These are phyloP conservation scores for Ilyonectria robusta DNA, from an alignment of 2,329 filamentous ascomycete genomes.

Conservation along the genomic window DNA sequence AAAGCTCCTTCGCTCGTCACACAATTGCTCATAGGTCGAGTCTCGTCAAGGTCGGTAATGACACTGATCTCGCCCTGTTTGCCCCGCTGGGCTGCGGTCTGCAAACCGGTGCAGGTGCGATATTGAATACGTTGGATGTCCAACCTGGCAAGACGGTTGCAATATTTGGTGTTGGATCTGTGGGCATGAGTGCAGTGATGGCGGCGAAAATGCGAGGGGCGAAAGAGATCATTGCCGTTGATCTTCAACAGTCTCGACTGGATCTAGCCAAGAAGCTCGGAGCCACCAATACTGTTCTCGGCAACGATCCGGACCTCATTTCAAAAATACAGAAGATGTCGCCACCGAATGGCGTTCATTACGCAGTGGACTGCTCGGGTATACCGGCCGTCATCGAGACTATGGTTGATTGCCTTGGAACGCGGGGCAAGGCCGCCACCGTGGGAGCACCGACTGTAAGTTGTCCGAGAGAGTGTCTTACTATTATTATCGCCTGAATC, in stretches of 20 bases:
- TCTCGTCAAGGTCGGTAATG: conserved; percentile 46
- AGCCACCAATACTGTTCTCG: conserved; percentile 12
- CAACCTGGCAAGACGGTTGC: conserved; percentile 46
- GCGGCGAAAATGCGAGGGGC: conserved; percentile 22
- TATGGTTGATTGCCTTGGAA: conserved; percentile 62
- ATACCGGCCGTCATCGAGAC: conserved; percentile 57
- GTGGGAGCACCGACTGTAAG: conserved; percentile 26
- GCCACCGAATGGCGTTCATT: conserved; percentile 46
- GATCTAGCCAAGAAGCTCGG: conserved; percentile 24
- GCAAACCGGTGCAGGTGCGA: conserved; percentile 53
- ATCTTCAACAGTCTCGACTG: conserved; percentile 22
- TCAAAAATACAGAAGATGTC: conserved; percentile 41
- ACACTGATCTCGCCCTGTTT: conserved; percentile 49
- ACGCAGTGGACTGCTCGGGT: conserved; percentile 51
- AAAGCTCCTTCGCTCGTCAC: conserved; percentile 51
- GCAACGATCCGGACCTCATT: conserved; percentile 12
- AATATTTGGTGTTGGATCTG: conserved; percentile 42
- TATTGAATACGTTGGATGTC: conserved; percentile 50
- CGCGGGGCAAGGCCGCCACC: conserved; percentile 21
- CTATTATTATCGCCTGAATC: background rate
- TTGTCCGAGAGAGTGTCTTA: background rate
- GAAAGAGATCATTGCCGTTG: conserved; percentile 25
- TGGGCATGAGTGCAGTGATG: conserved; percentile 28
- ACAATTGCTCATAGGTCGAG: conserved; percentile 48
- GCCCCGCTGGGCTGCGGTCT: conserved; percentile 54